Percentiles rank a stretch among this genome's conserved stretches.
phyloP scores from a whole-genome alignment of 1,284 basidiomycete genomes.

The Fomitiporia mediterranea region DNA sequence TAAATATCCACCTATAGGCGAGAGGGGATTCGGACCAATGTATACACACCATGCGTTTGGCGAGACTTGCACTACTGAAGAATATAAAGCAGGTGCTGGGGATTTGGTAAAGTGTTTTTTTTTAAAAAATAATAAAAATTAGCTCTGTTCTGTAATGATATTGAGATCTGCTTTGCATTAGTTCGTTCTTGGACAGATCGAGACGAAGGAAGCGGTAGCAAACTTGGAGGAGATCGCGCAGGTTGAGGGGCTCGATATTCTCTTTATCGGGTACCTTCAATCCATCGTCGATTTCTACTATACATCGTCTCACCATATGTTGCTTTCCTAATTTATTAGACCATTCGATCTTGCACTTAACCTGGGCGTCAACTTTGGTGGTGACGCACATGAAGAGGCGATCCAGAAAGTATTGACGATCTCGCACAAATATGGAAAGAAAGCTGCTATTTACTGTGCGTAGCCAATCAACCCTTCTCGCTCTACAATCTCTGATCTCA shows the following conservation, averaged over 20 bases:
- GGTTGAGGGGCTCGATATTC: constrained; percentile 27
- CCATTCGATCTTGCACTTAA: constrained; percentile 31
- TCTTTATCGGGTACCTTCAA: constrained; percentile 20
- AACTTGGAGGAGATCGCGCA: constrained; percentile 20
- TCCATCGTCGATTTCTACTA: neutral
- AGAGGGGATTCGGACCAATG: constrained; percentile 33
- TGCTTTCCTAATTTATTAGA: constrained; percentile 18
- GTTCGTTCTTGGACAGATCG: constrained; percentile 30
- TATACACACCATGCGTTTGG: constrained; percentile 31
- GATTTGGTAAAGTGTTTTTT: constrained; percentile 18
- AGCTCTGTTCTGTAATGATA: neutral
- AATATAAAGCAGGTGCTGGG: constrained; percentile 27
- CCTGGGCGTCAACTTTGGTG: constrained; percentile 29
- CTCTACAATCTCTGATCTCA: neutral
- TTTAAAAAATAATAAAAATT: neutral
- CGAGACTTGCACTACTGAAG: constrained; percentile 21
- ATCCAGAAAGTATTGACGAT: constrained; percentile 31
- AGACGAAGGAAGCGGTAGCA: constrained; percentile 22
- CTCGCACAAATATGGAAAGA: constrained; percentile 27
- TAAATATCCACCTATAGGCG: constrained; percentile 30
- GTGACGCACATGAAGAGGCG: constrained; percentile 29
- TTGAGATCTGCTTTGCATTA: neutral
- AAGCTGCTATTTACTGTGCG: constrained; percentile 30
- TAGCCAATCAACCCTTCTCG: neutral
- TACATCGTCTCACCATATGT: neutral